phyloP scores from a whole-genome alignment of 2,329 filamentous ascomycete genomes.

The Stagonosporopsis chrysanthemi region DNA sequence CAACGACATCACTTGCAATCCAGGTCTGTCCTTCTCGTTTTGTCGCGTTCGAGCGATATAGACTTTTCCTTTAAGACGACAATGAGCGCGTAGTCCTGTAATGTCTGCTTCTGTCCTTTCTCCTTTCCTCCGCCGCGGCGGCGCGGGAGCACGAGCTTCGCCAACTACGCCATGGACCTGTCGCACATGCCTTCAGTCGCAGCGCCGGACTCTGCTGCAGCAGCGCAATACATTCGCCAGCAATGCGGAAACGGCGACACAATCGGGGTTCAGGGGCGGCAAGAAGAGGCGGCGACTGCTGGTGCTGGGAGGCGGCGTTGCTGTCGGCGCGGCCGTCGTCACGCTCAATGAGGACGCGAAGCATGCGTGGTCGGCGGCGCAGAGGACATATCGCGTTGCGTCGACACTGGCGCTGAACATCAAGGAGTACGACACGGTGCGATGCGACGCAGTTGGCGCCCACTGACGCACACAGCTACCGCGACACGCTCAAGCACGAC shows the following conservation, averaged over 20 bases:
- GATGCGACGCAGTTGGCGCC: neutral
- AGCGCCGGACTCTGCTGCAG: conserved; percentile 30
- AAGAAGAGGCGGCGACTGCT: conserved; percentile 40
- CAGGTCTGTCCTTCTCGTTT: neutral
- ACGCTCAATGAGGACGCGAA: conserved; percentile 72
- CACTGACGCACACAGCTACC: conserved; percentile 69
- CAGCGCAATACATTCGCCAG: conserved; percentile 27
- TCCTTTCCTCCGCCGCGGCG: conserved; percentile 33
- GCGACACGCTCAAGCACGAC: conserved; percentile 76
- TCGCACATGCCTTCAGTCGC: conserved; percentile 41
- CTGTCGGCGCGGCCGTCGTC: conserved; percentile 54
- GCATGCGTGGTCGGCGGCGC: conserved; percentile 75
- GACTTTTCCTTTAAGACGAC: neutral
- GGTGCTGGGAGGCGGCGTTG: conserved; percentile 36
- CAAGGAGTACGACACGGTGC: conserved; percentile 73
- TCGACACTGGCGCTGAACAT: conserved; percentile 80
- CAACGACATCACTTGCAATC: neutral
- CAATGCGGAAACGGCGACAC: conserved; percentile 8
- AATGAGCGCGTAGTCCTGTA: conserved; percentile 18
- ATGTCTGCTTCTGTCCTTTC: conserved; percentile 42
- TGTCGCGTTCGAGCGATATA: conserved; percentile 1
- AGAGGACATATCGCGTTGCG: conserved; percentile 81
- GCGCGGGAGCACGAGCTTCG: conserved; percentile 34
- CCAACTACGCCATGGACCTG: conserved; percentile 43
- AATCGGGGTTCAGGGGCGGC: conserved; percentile 15